Conservation (phyloP, 176 grass and related monocot genomes). For the Aechmea fasciata region DNA sequence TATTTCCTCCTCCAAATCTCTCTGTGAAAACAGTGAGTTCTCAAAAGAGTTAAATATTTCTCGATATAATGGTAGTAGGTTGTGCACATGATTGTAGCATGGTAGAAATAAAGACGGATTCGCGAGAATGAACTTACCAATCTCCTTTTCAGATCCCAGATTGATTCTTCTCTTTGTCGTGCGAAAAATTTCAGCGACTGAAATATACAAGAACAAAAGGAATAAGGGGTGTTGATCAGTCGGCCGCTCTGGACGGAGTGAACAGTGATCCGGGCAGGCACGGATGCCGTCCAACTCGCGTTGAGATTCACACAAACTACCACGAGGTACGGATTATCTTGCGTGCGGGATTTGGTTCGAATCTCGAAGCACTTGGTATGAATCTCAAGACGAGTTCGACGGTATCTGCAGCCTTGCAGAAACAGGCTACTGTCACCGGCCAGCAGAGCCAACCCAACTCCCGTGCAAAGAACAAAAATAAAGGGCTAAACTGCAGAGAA, state of each 20-base stretch:
- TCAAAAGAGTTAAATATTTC: not conserved
- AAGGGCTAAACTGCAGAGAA: too few species aligned
- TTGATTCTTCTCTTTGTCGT: conserved; percentile 41
- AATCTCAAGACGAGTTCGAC: not conserved
- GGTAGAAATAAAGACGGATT: not conserved
- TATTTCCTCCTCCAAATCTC: conserved; percentile 27
- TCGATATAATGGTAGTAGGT: not conserved
- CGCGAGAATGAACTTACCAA: conserved; percentile 37
- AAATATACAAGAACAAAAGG: conserved; percentile 18
- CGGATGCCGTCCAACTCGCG: not conserved
- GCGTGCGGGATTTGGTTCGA: not conserved
- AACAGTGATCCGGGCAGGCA: not conserved
- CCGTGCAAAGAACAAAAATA: not conserved
- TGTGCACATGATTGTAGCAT: not conserved
- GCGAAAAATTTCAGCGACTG: conserved; percentile 78
- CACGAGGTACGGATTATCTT: not conserved
- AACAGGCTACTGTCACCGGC: not conserved
- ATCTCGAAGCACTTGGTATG: not conserved
- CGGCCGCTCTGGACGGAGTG: not conserved
- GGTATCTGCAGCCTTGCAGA: not conserved
- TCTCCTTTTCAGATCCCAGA: conserved; percentile 45
- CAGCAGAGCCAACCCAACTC: not conserved
- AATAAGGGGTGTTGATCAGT: conserved; percentile 1
- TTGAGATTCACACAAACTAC: not conserved
- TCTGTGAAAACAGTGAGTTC: conserved; percentile 20